Conservation (phyloP, 148 eudicot species). For the Limonium bicolor region DNA sequence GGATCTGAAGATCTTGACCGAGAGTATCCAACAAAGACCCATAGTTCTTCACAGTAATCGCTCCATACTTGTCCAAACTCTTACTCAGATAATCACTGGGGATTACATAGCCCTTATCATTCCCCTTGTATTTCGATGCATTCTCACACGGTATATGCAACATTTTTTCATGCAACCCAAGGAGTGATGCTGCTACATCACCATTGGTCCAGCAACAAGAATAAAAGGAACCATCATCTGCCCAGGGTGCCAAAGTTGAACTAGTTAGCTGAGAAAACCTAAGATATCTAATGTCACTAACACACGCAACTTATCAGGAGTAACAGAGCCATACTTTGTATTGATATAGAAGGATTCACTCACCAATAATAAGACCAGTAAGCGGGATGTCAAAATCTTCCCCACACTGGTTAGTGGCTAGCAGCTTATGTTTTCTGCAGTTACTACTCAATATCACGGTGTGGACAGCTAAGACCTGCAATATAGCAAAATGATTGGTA, state of each 20-base stretch:
- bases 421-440: constrained; percentile 11
- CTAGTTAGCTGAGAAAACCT: no score
- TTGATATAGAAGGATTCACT: constrained; percentile 3
- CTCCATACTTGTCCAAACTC: constrained; percentile 43
- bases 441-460: constrained; percentile 39
- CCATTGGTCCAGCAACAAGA: constrained; percentile 76
- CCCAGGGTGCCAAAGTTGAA: no score
- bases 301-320: no score
- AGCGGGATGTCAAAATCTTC: no score
- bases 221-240: constrained; percentile 74
- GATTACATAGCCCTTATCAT: constrained; percentile 9
- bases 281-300: no score
- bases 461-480: constrained; percentile 61
- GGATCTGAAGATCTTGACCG: constrained; percentile 41
- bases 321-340: no score
- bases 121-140: constrained; percentile 9
- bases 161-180: constrained; percentile 32
- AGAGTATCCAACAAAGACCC: constrained; percentile 46
- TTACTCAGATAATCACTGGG: constrained; percentile 15
- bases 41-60: constrained; percentile 41
- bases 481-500: constrained; percentile 7
- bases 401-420: constrained; percentile 10
- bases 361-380: constrained; percentile 81
- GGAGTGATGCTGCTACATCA: constrained; percentile 44
- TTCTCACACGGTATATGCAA: constrained; percentile 8